Evolutionary conservation across 2,329 filamentous ascomycete genomes (phyloP).

Genomic region (Alternaria alternata): DNA sequence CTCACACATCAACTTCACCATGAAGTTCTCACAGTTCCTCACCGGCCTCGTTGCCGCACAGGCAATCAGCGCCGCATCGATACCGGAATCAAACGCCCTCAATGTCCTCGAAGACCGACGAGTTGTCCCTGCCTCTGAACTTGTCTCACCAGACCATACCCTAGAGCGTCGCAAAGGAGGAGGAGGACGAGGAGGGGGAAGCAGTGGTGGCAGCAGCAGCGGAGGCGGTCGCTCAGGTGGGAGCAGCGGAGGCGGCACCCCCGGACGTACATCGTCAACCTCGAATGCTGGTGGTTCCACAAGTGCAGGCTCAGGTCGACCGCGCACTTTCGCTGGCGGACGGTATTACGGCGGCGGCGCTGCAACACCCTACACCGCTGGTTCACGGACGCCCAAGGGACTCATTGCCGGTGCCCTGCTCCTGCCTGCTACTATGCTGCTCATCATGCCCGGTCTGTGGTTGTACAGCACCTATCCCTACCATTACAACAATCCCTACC

Average conservation of each 20-base stretch:
- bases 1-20: conserved; percentile 22
- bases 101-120: conserved; percentile 29
- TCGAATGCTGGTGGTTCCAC: conserved; percentile 56
- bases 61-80: conserved; percentile 34
- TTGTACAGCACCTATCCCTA: conserved; percentile 70
- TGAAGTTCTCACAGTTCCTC: conserved; percentile 39
- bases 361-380: conserved; percentile 66
- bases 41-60: conserved; percentile 35
- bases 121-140: conserved; percentile 22
- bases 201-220: conserved; percentile 20
- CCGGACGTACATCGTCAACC: conserved; percentile 28
- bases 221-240: conserved; percentile 22
- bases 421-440: conserved; percentile 56
- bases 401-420: conserved; percentile 62
- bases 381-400: conserved; percentile 57
- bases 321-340: conserved; percentile 67
- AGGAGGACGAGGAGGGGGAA: conserved; percentile 44
- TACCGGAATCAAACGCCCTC: conserved; percentile 40
- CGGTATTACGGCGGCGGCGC: conserved; percentile 71
- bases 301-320: conserved; percentile 64
- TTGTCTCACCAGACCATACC: conserved; percentile 43
- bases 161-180: conserved; percentile 51
- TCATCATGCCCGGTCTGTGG: conserved; percentile 72
- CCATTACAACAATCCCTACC: conserved; percentile 66
- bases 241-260: conserved; percentile 20